Evolutionary conservation across 1,139 yeast species (phyloP), one percentile per base, ranked within the genome.

Genomic region (Pichia sp.): DNA sequence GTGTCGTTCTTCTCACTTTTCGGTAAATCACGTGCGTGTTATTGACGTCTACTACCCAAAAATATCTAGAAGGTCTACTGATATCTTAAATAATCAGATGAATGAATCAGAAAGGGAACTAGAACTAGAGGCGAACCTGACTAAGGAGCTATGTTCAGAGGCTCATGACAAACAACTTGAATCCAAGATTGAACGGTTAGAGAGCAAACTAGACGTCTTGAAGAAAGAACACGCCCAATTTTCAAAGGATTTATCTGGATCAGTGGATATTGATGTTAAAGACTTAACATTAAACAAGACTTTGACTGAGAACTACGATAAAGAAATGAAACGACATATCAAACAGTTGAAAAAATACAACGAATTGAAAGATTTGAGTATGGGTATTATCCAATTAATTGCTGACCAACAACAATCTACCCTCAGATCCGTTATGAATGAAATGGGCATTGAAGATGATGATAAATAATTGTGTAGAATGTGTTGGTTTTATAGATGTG

Each of bases 351-450:
- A 46, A 36, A 18, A 67, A 50, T 77, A 77, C 59, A 72, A 77
- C 53, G 81, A 76, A 47, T 61, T 77, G 44, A 72, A 73, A 52
- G 82, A 76, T 55, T 68, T 73, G 17, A 81, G 81, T 1, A 60
- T 76, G 53, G 74, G 73, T 3, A 60, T 78, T 50, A 71, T 77
- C 22, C 68, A 75, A 31, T 66, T 75, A 69, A 76, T 77, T 42
- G 80, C 81, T 3, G 77, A 75, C 50, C 77, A 73, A 51, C 66
- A 76, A 46, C 65, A 71, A 41, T 62, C 73, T 19, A 63, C 72
- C 44, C 67, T 75, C 18, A 61, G 67, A 11, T 76, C 73, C 47
- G 69, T 76, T 20, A 58, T 77, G 51, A 52, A 56, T n/a, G 69
- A 67, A 43, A 64, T 67, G 65, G 63, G 52, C 2, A 49, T 53